Evolutionary conservation across 441 rosid genomes (phyloP), one percentile per base, ranked within the genome.

Genomic region (Flueggea neowawraea): DNA sequence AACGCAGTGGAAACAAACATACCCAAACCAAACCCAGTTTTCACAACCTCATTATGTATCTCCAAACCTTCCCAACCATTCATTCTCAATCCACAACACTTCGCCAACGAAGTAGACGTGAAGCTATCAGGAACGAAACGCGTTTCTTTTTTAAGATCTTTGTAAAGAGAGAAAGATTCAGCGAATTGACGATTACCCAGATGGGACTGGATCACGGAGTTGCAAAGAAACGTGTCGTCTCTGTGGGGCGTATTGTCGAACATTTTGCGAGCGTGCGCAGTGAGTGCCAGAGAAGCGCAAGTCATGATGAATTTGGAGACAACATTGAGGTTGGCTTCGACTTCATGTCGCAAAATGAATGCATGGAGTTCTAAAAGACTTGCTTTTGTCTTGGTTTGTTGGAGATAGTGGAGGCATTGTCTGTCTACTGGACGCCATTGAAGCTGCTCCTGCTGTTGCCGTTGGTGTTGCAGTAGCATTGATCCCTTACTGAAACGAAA

Each of bases 1-100:
- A 92, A 63, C 14, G 94, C 83, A 52, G 94, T 89, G 32, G 79
- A 84, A 4, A 88, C 94, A 64, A 82, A 86, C 62, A 89, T 74
- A 74, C 88, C 89, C 1, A 36, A 60, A 60, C 66, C 80, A 72
- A 71, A 88, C 53, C 92, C 96, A 67, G 69, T 70, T 70, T 88
- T 92, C 48, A 77, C 31, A 56, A 74, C 84, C 7, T 85, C 72
- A 31, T 80, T 62, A 64, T 90, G 97, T 2, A 84, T 60, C 83
- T 82, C 75, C 15, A 73, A 55, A 60, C 95, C 89, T 72, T 81
- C 83, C 78, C 71, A 47, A 64, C 69, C 17, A 41, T 74, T 66
- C 82, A 63, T 39, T 60, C 60, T 68, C 60, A 65, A 60, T 41
- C 81, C 67, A 15, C 90, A 85, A 9, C 82, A 82, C 75, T 86